A percentile compares a stretch with the other conserved stretches of the same genome.
These are phyloP conservation scores for Flaveria linearis DNA, from an alignment of 129 eudicot species.

Conservation along the genomic window DNA sequence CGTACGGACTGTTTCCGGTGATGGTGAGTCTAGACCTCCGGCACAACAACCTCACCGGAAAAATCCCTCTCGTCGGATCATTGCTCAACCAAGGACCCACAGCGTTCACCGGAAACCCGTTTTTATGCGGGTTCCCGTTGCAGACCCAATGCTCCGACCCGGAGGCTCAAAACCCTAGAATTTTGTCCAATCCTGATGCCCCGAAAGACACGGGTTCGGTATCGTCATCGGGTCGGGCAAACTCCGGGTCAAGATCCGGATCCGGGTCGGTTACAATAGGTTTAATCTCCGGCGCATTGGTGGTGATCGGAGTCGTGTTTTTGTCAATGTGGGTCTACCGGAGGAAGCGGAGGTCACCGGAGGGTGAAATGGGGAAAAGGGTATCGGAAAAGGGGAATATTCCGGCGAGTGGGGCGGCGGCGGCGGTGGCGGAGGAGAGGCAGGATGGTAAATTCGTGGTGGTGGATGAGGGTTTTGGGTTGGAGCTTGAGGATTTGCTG, in stretches of 20 bases:
- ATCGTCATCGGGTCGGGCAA: slow-evolving; percentile 33
- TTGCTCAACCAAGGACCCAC: slow-evolving; percentile 92
- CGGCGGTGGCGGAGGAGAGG: slow-evolving; percentile 53
- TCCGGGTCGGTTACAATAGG: slow-evolving; percentile 53
- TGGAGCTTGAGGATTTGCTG: slow-evolving; percentile 92
- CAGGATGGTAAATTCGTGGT: slow-evolving; percentile 90
- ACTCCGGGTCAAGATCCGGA: not conserved
- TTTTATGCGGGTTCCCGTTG: slow-evolving; percentile 85
- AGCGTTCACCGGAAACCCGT: slow-evolving; percentile 80
- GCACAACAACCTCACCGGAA: slow-evolving; percentile 75
- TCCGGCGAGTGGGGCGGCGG: slow-evolving; percentile 25
- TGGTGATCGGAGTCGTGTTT: slow-evolving; percentile 53
- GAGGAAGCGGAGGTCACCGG: slow-evolving; percentile 51
- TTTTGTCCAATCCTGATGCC: slow-evolving; percentile 52
- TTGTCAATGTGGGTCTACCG: slow-evolving; percentile 57
- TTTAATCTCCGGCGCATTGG: slow-evolving; percentile 53
- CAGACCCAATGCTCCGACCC: slow-evolving; percentile 46
- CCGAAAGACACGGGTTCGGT: slow-evolving; percentile 45
- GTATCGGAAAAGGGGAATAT: slow-evolving; percentile 33
- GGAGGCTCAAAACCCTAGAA: slow-evolving; percentile 61
- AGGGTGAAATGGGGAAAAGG: slow-evolving; percentile 45
- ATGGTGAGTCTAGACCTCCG: slow-evolving; percentile 78
- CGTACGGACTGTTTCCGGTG: slow-evolving; percentile 76
- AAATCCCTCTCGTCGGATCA: slow-evolving; percentile 82
- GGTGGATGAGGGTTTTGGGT: slow-evolving; percentile 79